Evolutionary conservation across 371 early-diverging fungal species (phyloP), one percentile per base, ranked within the genome.

Genomic region (Nematocida major): DNA sequence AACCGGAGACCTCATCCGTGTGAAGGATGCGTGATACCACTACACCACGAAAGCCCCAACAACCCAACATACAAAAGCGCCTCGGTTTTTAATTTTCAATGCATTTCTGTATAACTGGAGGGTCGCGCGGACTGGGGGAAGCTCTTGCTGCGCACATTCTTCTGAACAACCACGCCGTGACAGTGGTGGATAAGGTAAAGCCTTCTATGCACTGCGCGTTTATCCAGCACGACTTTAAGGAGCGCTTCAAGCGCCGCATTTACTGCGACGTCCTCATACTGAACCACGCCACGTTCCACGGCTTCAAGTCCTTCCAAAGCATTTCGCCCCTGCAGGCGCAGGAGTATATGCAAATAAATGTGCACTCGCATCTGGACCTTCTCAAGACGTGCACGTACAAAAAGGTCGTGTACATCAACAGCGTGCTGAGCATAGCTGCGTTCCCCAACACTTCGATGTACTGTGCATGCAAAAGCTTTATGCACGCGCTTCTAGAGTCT

Each of bases 11-110:
- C 84, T 83, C 79, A 67, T 65, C 84, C 84, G 84, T 83, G 84
- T 83, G 82, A 83, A 82, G 84, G 82, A 79, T 67, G 79, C 82
- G 84, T 83, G 84, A 83, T 83, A 82, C 84, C 84, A 79, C 84
- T 83, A 83, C 84, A 83, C 84, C 80, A 83, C 81, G 70, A 76
- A 70, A 81, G 80, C 83, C 59, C 50, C n/a, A n/a, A n/a, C n/a
- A n/a, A n/a, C 63, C 11, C n/a, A 2, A 47, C n/a, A 61, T 47
- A 34, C 59, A 45, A 67, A 15, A 54, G 22, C 39, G 0, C 9
- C 20, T 67, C 22, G 7, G 40, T 50, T 59, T 69, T 20, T 30
- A 15, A 40, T 28, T 11, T 15, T 13, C 24, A 4, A 69, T 69
- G 69, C 69, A 59, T 34, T 38, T 78, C 65, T 66, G 57, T 43